A percentile compares a stretch with the other conserved stretches of the same genome.
Conservation (phyloP, 805 yeast species). For the Yarrowia sp. region DNA sequence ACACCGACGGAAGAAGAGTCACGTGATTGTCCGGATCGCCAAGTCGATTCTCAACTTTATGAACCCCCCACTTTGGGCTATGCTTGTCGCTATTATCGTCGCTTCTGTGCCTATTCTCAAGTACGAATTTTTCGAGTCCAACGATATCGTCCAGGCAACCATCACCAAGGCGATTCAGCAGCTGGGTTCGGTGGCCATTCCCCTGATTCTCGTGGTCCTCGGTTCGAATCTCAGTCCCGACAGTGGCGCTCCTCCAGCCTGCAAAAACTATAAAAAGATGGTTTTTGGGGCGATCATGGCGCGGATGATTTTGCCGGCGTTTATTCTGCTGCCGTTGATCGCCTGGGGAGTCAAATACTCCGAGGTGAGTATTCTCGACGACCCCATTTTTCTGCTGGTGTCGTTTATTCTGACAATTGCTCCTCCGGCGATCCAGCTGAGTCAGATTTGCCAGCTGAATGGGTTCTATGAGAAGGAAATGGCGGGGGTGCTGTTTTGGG, state of each 20-base stretch:
- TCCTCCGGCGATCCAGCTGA: constrained; percentile 72
- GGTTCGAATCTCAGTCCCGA: constrained; percentile 68
- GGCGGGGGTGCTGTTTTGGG: constrained; percentile 73
- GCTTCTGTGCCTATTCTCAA: constrained; percentile 62
- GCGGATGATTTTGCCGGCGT: constrained; percentile 67
- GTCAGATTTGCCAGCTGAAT: constrained; percentile 69
- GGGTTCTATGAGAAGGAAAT: constrained; percentile 67
- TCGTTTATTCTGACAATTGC: constrained; percentile 65
- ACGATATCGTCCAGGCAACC: constrained; percentile 59
- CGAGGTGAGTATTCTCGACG: constrained; percentile 56
- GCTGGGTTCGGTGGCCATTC: constrained; percentile 65
- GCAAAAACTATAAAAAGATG: constrained; percentile 55
- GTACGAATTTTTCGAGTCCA: constrained; percentile 54
- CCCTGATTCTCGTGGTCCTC: constrained; percentile 64
- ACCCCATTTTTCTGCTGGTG: constrained; percentile 67
- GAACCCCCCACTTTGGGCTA: constrained; percentile 73
- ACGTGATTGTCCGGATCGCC: background rate
- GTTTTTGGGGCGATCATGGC: constrained; percentile 61
- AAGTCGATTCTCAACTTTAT: constrained; percentile 50
- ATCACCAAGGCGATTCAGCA: constrained; percentile 61
- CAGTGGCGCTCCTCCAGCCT: constrained; percentile 53
- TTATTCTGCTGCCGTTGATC: constrained; percentile 61
- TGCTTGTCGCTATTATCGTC: constrained; percentile 65
- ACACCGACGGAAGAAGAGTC: background rate
- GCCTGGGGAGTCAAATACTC: constrained; percentile 60